Evolutionary conservation across 2,329 filamentous ascomycete species (phyloP).

Genomic region (Metarhizium anisopliae): DNA sequence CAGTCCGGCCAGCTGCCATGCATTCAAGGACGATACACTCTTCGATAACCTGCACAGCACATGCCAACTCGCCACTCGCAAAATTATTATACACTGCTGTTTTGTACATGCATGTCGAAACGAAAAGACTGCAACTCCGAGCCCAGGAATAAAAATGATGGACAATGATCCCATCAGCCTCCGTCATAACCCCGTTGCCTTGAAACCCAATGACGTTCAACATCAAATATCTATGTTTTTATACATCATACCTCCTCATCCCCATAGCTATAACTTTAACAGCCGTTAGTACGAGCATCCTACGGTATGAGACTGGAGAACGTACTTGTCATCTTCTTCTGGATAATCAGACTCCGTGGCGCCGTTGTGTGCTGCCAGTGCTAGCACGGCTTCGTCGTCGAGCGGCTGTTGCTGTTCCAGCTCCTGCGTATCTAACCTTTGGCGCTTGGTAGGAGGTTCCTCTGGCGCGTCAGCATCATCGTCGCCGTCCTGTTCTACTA

Average conservation of each 20-base stretch:
- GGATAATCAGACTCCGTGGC: constrained; percentile 28
- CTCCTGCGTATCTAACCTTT: constrained; percentile 23
- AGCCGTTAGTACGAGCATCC: background rate
- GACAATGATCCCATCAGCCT: too few species aligned
- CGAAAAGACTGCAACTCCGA: too few species aligned
- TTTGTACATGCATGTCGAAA: too few species aligned
- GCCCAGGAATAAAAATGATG: too few species aligned
- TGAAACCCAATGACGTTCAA: too few species aligned
- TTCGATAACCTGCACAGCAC: background rate
- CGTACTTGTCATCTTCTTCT: constrained; percentile 22
- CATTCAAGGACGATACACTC: background rate
- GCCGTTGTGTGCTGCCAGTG: constrained; percentile 35
- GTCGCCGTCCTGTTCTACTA: constrained; percentile 5
- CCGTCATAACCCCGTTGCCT: too few species aligned
- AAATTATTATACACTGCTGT: background rate
- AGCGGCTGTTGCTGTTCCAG: constrained; percentile 24
- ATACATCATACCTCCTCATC: constrained; percentile 28
- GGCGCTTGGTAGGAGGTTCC: constrained; percentile 31
- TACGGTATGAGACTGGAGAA: background rate
- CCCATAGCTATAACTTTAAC: constrained; percentile 20
- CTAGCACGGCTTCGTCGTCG: constrained; percentile 41
- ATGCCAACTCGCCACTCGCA: background rate
- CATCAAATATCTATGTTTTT: too few species aligned
- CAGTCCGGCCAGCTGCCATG: background rate
- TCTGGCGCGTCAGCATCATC: constrained; percentile 14